Conservation (phyloP, 805 yeast species). For the Millerozyma miso region DNA sequence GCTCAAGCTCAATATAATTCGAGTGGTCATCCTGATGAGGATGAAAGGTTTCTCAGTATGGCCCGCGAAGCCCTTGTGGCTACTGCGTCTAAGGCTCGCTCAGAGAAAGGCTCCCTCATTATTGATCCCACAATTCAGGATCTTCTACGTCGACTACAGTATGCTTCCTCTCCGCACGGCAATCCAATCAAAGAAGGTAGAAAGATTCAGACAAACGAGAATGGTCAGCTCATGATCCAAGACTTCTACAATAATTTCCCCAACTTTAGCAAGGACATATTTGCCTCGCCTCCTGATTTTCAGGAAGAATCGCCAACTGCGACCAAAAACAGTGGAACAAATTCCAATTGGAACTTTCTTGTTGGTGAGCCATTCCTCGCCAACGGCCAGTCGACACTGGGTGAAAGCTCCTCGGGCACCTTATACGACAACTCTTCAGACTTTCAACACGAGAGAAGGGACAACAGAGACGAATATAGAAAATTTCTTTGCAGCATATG, state of each 20-base stretch:
- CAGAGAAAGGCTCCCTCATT: slow-evolving; percentile 18
- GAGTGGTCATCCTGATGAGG: slow-evolving; percentile 31
- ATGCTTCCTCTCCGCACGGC: slow-evolving; percentile 57
- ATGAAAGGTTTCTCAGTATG: slow-evolving; percentile 49
- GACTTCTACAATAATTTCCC: slow-evolving; percentile 41
- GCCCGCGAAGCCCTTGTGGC: slow-evolving; percentile 62
- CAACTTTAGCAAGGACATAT: slow-evolving; percentile 39
- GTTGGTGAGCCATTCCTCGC: slow-evolving; percentile 17
- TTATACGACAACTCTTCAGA: neutral
- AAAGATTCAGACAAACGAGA: slow-evolving; percentile 30
- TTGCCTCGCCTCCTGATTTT: slow-evolving; percentile 13
- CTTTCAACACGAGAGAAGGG: neutral
- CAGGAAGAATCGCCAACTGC: slow-evolving; percentile 1
- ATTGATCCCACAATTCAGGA: slow-evolving; percentile 64
- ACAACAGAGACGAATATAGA: slow-evolving; percentile 14
- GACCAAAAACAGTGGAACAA: slow-evolving; percentile 10
- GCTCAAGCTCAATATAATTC: neutral
- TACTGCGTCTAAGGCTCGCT: slow-evolving; percentile 39
- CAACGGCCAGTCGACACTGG: neutral
- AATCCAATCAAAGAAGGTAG: slow-evolving; percentile 38
- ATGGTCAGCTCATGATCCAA: slow-evolving; percentile 41
- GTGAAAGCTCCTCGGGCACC: neutral
- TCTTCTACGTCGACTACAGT: slow-evolving; percentile 54
- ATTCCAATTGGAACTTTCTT: slow-evolving; percentile 32
- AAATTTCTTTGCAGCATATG: slow-evolving; percentile 60